Conservation (phyloP, 208 protist genomes). For the Wallacemonas sp. region DNA sequence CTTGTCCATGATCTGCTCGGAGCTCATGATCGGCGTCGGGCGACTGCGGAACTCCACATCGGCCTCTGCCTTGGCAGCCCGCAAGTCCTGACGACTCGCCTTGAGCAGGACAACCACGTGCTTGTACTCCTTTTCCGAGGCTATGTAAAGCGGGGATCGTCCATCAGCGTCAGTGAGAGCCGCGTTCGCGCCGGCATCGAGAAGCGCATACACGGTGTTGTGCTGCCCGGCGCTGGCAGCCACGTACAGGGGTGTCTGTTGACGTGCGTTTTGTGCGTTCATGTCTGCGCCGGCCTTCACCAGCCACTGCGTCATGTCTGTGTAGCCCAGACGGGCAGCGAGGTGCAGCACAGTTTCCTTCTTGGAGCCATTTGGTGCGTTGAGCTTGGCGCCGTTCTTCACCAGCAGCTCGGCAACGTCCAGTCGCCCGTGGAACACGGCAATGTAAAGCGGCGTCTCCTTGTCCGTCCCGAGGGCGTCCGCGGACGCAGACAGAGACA, state of each 20-base stretch:
- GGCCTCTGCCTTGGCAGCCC: slow-evolving; percentile 66
- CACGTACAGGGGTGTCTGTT: slow-evolving; percentile 81
- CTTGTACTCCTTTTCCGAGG: slow-evolving; percentile 82
- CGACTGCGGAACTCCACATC: slow-evolving; percentile 56
- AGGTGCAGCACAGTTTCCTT: slow-evolving; percentile 81
- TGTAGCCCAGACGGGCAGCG: slow-evolving; percentile 55
- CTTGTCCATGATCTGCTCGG: slow-evolving; percentile 65
- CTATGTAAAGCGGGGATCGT: slow-evolving; percentile 84
- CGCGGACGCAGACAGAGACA: slow-evolving; percentile 62
- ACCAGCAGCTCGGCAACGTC: slow-evolving; percentile 71
- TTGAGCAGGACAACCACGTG: slow-evolving; percentile 84
- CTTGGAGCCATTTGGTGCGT: slow-evolving; percentile 49
- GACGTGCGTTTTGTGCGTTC: slow-evolving; percentile 64
- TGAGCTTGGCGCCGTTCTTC: slow-evolving; percentile 58
- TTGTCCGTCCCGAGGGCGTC: slow-evolving; percentile 55
- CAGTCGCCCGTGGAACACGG: slow-evolving; percentile 67
- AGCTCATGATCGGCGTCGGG: slow-evolving; percentile 58
- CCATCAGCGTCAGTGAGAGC: slow-evolving; percentile 74
- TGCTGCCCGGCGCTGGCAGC: slow-evolving; percentile 72
- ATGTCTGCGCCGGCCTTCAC: slow-evolving; percentile 44
- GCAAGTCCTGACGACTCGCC: slow-evolving; percentile 47
- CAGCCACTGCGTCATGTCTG: slow-evolving; percentile 45
- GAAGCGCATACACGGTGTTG: slow-evolving; percentile 65
- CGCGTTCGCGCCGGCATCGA: slow-evolving; percentile 58
- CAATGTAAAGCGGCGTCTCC: slow-evolving; percentile 86